A percentile compares a stretch with the other conserved stretches of the same genome.
Evolutionary conservation across 306 rosid species (phyloP).

Genomic region (Hippophae tibetana): DNA sequence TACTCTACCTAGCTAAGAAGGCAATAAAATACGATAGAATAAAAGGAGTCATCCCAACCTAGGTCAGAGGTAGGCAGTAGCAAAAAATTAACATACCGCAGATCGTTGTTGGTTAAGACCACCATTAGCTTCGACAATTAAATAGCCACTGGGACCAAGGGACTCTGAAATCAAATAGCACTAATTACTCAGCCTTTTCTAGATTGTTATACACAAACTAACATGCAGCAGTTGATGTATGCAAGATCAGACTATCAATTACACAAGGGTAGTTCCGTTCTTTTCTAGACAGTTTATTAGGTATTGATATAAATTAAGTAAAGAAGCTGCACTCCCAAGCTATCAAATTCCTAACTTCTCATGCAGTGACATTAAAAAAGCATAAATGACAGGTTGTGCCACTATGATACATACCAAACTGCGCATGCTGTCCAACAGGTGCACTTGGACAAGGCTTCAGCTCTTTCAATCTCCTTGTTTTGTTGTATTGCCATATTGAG

Average conservation of each 20-base stretch:
- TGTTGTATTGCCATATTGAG: conserved; percentile 66
- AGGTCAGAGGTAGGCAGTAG: background rate
- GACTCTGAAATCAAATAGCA: conserved; percentile 42
- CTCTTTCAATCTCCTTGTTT: conserved; percentile 65
- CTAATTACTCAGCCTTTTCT: conserved; percentile 6
- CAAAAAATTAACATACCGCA: conserved; percentile 43
- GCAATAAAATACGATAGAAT: background rate
- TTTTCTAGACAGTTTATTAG: background rate
- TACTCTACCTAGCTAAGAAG: background rate
- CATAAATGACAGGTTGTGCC: background rate
- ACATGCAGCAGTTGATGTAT: too few relatives aligned
- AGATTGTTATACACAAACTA: too few relatives aligned
- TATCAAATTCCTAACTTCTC: background rate
- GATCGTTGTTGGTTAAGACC: conserved; percentile 98
- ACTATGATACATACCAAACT: conserved; percentile 35
- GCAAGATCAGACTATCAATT: too few relatives aligned
- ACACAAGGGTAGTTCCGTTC: too few relatives aligned
- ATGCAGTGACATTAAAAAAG: background rate
- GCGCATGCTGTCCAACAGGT: conserved; percentile 33
- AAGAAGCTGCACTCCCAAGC: background rate
- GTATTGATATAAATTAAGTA: background rate
- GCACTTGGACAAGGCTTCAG: conserved; percentile 70
- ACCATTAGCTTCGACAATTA: conserved; percentile 90
- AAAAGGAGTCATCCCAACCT: conserved; percentile 2
- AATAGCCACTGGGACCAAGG: conserved; percentile 49